phyloP scores from a whole-genome alignment of 371 early-diverging fungal species.

The Vairimorpha necatrix region DNA sequence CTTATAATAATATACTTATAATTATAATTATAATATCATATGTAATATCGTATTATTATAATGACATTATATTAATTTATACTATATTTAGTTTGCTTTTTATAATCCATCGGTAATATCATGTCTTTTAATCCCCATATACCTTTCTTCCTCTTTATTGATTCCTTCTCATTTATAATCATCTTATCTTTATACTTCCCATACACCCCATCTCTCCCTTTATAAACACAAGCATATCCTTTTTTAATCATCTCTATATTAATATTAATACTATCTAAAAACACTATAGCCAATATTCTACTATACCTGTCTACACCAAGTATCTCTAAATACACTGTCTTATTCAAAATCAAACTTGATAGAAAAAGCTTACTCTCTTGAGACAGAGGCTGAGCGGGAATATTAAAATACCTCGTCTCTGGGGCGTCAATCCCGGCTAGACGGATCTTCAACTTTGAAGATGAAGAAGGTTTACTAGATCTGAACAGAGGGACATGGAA shows the following conservation, averaged over 20 bases:
- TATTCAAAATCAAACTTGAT: conserved; percentile 54
- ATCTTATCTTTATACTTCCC: conserved; percentile 66
- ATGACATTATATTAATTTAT: too few species aligned
- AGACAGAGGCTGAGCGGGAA: conserved; percentile 70
- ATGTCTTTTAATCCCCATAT: conserved; percentile 37
- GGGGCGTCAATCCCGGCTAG: conserved; percentile 75
- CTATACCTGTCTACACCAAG: conserved; percentile 69
- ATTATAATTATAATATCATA: too few species aligned
- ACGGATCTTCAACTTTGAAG: conserved; percentile 68
- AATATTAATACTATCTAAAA: conserved; percentile 67
- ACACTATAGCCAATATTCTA: conserved; percentile 70
- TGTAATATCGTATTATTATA: too few species aligned
- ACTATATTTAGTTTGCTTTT: too few species aligned
- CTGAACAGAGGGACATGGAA: conserved; percentile 37
- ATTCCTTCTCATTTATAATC: conserved; percentile 66
- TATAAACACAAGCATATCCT: conserved; percentile 70
- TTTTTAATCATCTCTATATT: conserved; percentile 69
- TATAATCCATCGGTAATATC: conserved; percentile 42
- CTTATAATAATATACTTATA: neutral
- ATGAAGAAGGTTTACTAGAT: conserved; percentile 34
- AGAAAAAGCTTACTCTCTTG: conserved; percentile 68
- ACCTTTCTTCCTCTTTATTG: conserved; percentile 59
- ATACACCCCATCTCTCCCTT: conserved; percentile 69
- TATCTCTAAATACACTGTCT: conserved; percentile 66
- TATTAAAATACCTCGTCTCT: conserved; percentile 71